A percentile compares a stretch with the other conserved stretches of the same genome.
Evolutionary conservation across 2,329 filamentous ascomycete genomes (phyloP).

Genomic region (Chrysoporthe cubensis): DNA sequence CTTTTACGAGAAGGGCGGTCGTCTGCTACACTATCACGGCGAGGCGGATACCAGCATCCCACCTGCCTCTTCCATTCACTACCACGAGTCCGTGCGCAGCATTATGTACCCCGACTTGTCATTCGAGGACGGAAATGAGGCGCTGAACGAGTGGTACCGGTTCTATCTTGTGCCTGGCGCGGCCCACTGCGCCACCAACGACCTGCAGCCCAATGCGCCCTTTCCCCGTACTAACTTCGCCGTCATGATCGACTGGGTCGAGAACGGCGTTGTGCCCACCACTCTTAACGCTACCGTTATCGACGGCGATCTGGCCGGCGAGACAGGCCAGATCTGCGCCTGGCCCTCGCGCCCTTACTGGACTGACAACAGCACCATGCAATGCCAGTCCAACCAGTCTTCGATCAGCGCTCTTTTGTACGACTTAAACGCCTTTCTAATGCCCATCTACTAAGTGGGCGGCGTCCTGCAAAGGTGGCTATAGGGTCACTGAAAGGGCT

Average conservation of each 20-base stretch:
- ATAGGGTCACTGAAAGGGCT: no score
- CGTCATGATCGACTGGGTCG: conserved; percentile 38
- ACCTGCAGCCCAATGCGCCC: not conserved
- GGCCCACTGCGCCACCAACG: conserved; percentile 42
- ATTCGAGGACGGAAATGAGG: conserved; percentile 29
- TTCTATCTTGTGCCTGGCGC: conserved; percentile 52
- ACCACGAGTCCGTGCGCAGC: not conserved
- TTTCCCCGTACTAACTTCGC: conserved; percentile 12
- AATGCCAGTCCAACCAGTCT: not conserved
- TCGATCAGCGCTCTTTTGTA: not conserved
- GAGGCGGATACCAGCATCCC: conserved; percentile 37
- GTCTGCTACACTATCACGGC: conserved; percentile 40
- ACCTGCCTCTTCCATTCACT: conserved; percentile 25
- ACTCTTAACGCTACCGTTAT: conserved; percentile 32
- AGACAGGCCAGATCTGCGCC: not conserved
- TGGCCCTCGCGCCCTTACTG: conserved; percentile 1
- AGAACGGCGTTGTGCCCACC: conserved; percentile 33
- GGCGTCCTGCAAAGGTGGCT: no score
- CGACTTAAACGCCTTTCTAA: not conserved
- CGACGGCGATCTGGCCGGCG: not conserved
- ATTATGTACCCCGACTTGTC: conserved; percentile 34
- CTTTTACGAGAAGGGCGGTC: conserved; percentile 34
- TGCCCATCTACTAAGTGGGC: not conserved
- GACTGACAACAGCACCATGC: not conserved
- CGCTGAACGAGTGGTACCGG: conserved; percentile 50